phyloP scores from a whole-genome alignment of 257 asterid species.

The Solanum okadae region DNA sequence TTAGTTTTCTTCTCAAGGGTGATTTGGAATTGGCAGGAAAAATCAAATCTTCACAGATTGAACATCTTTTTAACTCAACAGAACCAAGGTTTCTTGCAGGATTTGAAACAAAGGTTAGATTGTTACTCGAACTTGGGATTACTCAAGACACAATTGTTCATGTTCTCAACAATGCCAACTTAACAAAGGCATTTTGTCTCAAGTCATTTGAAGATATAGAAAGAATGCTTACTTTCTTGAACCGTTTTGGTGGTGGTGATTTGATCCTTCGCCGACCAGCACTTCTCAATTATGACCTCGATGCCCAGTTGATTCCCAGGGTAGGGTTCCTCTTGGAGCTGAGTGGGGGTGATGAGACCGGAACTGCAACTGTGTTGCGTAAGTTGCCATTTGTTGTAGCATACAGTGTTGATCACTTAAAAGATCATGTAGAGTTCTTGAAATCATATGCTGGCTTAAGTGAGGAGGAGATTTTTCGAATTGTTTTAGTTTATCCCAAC shows the following conservation, averaged over 20 bases:
- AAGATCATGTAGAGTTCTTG: constrained; percentile 70
- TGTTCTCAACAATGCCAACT: constrained; percentile 58
- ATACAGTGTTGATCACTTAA: constrained; percentile 61
- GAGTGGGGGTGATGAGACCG: constrained; percentile 52
- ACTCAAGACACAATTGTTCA: constrained; percentile 50
- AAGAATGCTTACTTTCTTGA: constrained; percentile 49
- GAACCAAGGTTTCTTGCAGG: constrained; percentile 44
- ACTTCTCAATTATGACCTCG: constrained; percentile 54
- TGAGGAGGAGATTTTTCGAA: constrained; percentile 55
- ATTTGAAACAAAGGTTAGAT: constrained; percentile 48
- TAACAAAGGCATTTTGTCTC: constrained; percentile 55
- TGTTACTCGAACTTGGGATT: constrained; percentile 46
- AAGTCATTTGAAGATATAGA: constrained; percentile 53
- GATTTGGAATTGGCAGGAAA: constrained; percentile 39
- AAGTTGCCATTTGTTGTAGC: constrained; percentile 69
- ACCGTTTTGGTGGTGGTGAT: constrained; percentile 56
- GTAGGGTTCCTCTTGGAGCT: constrained; percentile 52
- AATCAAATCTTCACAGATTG: constrained; percentile 44
- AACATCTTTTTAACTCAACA: constrained; percentile 40
- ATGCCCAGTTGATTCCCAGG: constrained; percentile 66
- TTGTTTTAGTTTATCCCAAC: constrained; percentile 59
- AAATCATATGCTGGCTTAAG: constrained; percentile 63
- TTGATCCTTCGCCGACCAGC: constrained; percentile 74
- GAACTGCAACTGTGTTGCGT: constrained; percentile 40
- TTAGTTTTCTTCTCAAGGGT: constrained; percentile 25